These are phyloP conservation scores for Calonectria multiphialidica DNA, from an alignment of 2,329 filamentous ascomycete genomes.

Conservation along the genomic window DNA sequence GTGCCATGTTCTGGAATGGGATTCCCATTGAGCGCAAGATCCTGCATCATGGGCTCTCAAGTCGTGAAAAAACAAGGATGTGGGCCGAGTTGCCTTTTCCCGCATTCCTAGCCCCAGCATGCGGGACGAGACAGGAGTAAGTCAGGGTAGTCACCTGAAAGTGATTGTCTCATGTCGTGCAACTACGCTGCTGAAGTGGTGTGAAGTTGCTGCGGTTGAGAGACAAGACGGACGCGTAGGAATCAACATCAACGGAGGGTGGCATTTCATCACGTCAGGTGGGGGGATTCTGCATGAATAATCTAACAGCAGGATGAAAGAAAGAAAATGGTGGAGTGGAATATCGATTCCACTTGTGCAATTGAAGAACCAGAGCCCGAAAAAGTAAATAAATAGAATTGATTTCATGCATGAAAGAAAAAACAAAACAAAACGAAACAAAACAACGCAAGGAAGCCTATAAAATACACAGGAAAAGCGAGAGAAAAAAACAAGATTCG, in stretches of 20 bases:
- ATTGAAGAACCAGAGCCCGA: no score
- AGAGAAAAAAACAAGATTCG: neutral
- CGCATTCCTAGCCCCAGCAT: neutral
- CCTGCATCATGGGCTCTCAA: constrained; percentile 9
- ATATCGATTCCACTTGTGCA: neutral
- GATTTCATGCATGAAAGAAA: neutral
- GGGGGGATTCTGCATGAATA: neutral
- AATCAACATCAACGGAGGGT: neutral
- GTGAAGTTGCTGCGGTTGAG: neutral
- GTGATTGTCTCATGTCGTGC: constrained; percentile 6
- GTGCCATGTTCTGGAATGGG: constrained; percentile 40
- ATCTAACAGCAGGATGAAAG: neutral
- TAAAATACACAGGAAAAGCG: neutral
- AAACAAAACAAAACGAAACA: neutral
- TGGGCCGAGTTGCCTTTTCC: neutral
- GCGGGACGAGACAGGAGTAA: neutral
- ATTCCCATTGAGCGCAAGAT: constrained; percentile 24
- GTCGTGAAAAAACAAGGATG: constrained; percentile 11
- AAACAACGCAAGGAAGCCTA: neutral
- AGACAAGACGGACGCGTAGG: neutral
- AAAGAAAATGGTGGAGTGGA: neutral
- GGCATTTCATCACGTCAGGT: neutral
- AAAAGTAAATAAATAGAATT: no score
- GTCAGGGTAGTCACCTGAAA: constrained; percentile 2
- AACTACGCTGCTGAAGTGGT: neutral